These are phyloP conservation scores for Hymenotorrendiella dingleyae DNA, from an alignment of 2,329 filamentous ascomycete genomes.

Conservation along the genomic window DNA sequence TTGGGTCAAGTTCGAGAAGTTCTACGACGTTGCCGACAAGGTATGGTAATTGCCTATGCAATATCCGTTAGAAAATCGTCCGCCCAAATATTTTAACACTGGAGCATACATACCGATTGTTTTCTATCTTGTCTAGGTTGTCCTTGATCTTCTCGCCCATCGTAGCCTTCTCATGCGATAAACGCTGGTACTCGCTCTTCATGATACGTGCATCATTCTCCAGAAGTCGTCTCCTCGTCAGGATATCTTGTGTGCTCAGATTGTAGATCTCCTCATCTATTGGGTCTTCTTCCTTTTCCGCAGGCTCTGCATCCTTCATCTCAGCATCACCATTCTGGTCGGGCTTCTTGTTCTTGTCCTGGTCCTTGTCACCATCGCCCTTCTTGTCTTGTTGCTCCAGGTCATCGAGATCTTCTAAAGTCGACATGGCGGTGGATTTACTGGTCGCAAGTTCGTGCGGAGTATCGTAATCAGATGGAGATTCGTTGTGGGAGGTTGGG, in stretches of 20 bases:
- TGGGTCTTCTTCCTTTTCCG: constrained; percentile 68
- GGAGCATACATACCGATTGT: constrained; percentile 69
- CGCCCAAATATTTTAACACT: not conserved
- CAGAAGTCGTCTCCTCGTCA: constrained; percentile 81
- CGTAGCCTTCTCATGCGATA: constrained; percentile 89
- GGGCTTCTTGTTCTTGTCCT: constrained; percentile 43
- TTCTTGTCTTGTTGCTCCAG: constrained; percentile 60
- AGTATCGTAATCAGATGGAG: too few species aligned
- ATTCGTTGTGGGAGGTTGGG: not conserved
- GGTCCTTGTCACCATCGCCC: constrained; percentile 48
- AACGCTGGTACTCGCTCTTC: constrained; percentile 91
- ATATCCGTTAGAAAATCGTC: constrained; percentile 10
- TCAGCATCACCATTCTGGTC: constrained; percentile 69
- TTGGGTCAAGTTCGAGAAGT: constrained; percentile 91
- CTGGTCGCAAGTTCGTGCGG: too few species aligned
- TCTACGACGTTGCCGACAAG: constrained; percentile 98
- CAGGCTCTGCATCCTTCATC: constrained; percentile 77
- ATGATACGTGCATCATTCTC: constrained; percentile 99
- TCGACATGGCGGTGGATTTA: constrained; percentile 52
- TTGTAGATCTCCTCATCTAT: constrained; percentile 91
- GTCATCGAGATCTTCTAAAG: constrained; percentile 71
- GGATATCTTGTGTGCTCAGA: constrained; percentile 90
- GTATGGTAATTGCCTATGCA: constrained; percentile 83
- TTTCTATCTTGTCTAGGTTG: constrained; percentile 97
- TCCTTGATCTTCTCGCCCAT: constrained; percentile 99